Conservation (phyloP, 768 basidiomycete species). For the Rhizopogon rudus region DNA sequence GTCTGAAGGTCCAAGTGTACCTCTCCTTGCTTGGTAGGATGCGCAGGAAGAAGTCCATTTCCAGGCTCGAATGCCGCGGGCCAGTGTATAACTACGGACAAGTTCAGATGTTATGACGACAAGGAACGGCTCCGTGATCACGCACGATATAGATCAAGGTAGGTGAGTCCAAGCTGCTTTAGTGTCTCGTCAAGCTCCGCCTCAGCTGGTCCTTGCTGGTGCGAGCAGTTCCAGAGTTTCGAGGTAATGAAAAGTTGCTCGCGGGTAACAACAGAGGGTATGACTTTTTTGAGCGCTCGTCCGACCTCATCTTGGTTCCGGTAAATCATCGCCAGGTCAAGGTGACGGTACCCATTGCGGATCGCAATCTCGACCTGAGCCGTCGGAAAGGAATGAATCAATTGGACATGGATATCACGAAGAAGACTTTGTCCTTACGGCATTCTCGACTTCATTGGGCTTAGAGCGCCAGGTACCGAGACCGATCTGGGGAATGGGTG, state of each 20-base stretch:
- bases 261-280: slow-evolving; percentile 72
- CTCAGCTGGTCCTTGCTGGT: slow-evolving; percentile 62
- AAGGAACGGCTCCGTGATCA: slow-evolving; percentile 7
- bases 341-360: slow-evolving; percentile 73
- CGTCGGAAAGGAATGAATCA: background rate
- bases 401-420: background rate
- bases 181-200: slow-evolving; percentile 75
- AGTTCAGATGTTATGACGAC: background rate
- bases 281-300: slow-evolving; percentile 68
- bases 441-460: slow-evolving; percentile 69
- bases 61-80: slow-evolving; percentile 65
- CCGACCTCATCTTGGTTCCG: slow-evolving; percentile 77
- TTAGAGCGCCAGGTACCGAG: slow-evolving; percentile 80
- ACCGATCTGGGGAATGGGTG: slow-evolving; percentile 68
- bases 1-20: slow-evolving; percentile 52
- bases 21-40: slow-evolving; percentile 40
- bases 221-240: slow-evolving; percentile 79
- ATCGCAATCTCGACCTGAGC: slow-evolving; percentile 71
- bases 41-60: slow-evolving; percentile 48
- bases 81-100: slow-evolving; percentile 67
- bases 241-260: slow-evolving; percentile 79
- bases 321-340: slow-evolving; percentile 81
- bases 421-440: slow-evolving; percentile 37
- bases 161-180: slow-evolving; percentile 62
- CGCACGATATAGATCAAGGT: slow-evolving; percentile 78